phyloP scores from a whole-genome alignment of 208 protist species.

The Porcisia hertigi region DNA sequence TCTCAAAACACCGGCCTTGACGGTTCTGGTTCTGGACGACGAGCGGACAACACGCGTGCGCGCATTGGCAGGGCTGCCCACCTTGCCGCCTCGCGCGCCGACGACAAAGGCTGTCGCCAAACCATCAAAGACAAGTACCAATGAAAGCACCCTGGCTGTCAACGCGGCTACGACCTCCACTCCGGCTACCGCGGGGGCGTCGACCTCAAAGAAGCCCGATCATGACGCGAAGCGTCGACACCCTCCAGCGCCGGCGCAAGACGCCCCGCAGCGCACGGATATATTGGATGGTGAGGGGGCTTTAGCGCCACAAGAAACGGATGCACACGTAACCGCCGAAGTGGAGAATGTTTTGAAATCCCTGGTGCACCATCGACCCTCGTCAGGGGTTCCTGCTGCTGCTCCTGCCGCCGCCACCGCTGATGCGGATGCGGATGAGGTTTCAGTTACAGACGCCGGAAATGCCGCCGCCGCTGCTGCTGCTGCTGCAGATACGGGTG shows the following conservation, averaged over 20 bases:
- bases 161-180: neutral
- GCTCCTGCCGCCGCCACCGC: neutral
- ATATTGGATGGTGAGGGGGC: too few species aligned
- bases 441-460: too few species aligned
- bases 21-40: conserved; percentile 17
- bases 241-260: neutral
- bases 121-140: neutral
- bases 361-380: neutral
- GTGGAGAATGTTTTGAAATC: neutral
- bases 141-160: neutral
- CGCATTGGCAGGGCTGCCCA: conserved; percentile 12
- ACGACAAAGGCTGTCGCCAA: neutral
- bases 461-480: neutral
- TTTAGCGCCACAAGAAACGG: neutral
- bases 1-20: conserved; percentile 17
- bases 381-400: neutral
- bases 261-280: neutral
- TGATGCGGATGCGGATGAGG: too few species aligned
- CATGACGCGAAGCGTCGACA: too few species aligned
- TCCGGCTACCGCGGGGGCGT: neutral
- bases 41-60: conserved; percentile 27
- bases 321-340: neutral
- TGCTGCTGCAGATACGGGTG: neutral
- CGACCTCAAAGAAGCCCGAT: neutral
- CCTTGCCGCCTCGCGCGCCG: neutral